phyloP scores from a whole-genome alignment of 352 stramenopile genomes.

The Phytophthora sp. region DNA sequence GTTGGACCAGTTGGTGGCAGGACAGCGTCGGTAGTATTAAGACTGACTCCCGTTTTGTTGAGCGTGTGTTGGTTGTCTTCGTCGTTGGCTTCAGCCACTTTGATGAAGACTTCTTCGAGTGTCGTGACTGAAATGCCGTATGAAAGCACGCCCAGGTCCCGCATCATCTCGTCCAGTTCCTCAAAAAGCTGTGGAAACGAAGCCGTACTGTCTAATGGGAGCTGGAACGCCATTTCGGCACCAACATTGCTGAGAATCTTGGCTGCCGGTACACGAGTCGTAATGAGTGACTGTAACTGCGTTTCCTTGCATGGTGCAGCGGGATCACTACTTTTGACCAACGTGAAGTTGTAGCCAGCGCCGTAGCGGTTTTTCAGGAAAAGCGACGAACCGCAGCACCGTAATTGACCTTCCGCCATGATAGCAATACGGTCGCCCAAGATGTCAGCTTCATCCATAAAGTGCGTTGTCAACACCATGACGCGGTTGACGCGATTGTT shows the following conservation, averaged over 20 bases:
- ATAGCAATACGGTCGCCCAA: constrained; percentile 85
- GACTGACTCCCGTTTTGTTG: constrained; percentile 34
- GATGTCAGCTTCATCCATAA: constrained; percentile 94
- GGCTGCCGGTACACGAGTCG: constrained; percentile 42
- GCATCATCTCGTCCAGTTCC: constrained; percentile 57
- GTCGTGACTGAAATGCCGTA: constrained; percentile 92
- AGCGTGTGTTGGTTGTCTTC: constrained; percentile 65
- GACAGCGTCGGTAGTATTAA: background rate
- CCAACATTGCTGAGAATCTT: constrained; percentile 81
- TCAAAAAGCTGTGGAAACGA: constrained; percentile 76
- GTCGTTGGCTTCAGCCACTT: constrained; percentile 71
- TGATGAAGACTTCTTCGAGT: constrained; percentile 92
- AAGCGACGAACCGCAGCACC: constrained; percentile 68
- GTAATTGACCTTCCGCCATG: constrained; percentile 76
- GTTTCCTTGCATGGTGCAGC: constrained; percentile 26
- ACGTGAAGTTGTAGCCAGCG: constrained; percentile 62
- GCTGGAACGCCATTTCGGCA: constrained; percentile 78
- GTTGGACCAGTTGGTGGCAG: constrained; percentile 11
- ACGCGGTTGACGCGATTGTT: constrained; percentile 59
- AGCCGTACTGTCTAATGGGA: constrained; percentile 61
- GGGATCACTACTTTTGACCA: constrained; percentile 53
- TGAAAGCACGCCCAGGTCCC: constrained; percentile 50
- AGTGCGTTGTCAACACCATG: constrained; percentile 93
- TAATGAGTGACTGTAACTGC: constrained; percentile 54
- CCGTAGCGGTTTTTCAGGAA: constrained; percentile 82